These are phyloP conservation scores for Taphrina deformans DNA, from an alignment of 1,139 yeast species.

Conservation along the genomic window DNA sequence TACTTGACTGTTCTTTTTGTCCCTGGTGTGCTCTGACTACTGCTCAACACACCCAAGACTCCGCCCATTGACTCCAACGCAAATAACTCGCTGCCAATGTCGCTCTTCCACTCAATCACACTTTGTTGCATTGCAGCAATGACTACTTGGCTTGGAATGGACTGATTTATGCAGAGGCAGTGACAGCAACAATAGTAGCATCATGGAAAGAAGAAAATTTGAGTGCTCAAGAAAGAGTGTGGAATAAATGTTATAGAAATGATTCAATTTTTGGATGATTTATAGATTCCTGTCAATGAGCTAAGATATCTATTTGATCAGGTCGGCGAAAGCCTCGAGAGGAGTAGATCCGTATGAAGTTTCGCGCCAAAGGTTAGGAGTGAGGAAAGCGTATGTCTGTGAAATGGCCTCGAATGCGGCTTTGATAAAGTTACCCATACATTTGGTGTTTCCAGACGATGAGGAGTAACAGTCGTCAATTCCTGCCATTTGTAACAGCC, in stretches of 20 bases:
- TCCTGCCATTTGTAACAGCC: constrained; percentile 99
- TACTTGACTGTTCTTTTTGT: no score
- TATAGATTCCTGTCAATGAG: background rate
- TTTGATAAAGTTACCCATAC: constrained; percentile 99
- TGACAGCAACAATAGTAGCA: background rate
- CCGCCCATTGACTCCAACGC: no score
- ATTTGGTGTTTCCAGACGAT: constrained; percentile 99
- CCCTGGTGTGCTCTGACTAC: no score
- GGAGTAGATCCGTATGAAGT: constrained; percentile 45
- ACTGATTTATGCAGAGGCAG: no score
- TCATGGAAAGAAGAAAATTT: background rate
- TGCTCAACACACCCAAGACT: no score
- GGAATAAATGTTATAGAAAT: no score
- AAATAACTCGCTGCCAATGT: no score
- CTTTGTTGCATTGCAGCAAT: no score
- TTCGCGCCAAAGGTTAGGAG: constrained; percentile 98
- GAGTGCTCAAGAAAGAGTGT: no score
- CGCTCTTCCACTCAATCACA: no score
- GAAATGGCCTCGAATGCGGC: constrained; percentile 96
- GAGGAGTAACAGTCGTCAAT: constrained; percentile 99
- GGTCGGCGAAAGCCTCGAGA: constrained; percentile 36
- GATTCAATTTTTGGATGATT: background rate
- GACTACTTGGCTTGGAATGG: no score
- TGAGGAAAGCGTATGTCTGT: constrained; percentile 99
- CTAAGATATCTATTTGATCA: constrained; percentile 22